Percentiles rank a stretch among this genome's conserved stretches.
phyloP scores from a whole-genome alignment of 2,329 filamentous ascomycete species.

The Cladosporium velox region DNA sequence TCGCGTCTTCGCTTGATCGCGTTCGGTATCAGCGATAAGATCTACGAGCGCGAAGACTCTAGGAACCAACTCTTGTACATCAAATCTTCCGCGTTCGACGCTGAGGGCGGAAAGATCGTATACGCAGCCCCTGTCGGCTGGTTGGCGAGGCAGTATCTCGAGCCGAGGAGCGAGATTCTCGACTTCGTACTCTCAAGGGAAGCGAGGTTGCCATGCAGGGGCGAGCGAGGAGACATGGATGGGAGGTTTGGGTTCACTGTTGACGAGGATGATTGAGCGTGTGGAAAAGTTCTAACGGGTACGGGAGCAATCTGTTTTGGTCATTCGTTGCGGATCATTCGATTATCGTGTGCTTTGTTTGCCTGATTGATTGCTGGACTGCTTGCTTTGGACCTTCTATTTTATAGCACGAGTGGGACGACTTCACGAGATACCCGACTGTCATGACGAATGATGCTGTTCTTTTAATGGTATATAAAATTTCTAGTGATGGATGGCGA shows the following conservation, averaged over 20 bases:
- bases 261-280: conserved; percentile 1
- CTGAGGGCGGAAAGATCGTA: conserved; percentile 43
- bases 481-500: neutral
- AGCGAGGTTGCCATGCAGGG: conserved; percentile 38
- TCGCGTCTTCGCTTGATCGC: conserved; percentile 48
- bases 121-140: conserved; percentile 49
- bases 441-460: neutral
- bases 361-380: neutral
- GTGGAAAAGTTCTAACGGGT: neutral
- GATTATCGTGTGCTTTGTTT: neutral
- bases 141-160: conserved; percentile 49
- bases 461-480: neutral
- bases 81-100: conserved; percentile 45
- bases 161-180: conserved; percentile 48
- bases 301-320: too few relatives aligned
- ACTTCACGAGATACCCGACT: neutral
- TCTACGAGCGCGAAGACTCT: conserved; percentile 50
- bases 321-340: neutral
- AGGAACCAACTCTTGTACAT: conserved; percentile 51
- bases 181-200: conserved; percentile 46
- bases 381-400: neutral
- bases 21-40: conserved; percentile 50
- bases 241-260: conserved; percentile 15
- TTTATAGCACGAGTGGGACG: neutral
- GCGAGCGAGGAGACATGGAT: conserved; percentile 17